Evolutionary conservation across 192 early-diverging fungal species (phyloP), one percentile per base, ranked within the genome.

Genomic region (Entomortierella lignicola): DNA sequence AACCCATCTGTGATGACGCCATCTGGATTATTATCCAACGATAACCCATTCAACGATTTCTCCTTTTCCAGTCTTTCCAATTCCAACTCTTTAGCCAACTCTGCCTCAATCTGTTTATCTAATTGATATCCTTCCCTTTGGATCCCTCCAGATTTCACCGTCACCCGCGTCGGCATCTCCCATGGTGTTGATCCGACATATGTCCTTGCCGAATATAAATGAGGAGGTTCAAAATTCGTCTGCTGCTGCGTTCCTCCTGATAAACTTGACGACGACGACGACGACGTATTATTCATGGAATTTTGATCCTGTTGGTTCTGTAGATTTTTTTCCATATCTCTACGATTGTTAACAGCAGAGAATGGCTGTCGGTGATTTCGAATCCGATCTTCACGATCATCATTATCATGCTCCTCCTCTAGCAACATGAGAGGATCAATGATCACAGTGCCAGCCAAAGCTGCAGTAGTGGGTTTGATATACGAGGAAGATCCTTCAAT

Each of bases 141-240:
- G 44, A 69, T 56, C 1, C 75, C 75, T 12, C 75, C 68, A 0
- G 66, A 55, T 13, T 79, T 79, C 8, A 70, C 68, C 1, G 75
- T 79, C 50, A 79, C 53, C 26, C 75, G 44, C 1, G 75, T 79
- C 12, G 75, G 75, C 75, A 69, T 79, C 58, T 79, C 75, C 75
- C 75, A 79, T 8, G 75, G 75, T 13, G 75, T 79, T 12, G 60
- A 55, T 12, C 75, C 75, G 1, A 79, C 63, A 61, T 79, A 79
- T 8, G 67, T 79, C 42, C 75, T 64, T 13, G 75, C 75, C 20
- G 67, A 70, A 18, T 59, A 79, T 41, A 79, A n/a, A 66, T 79
- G 75, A 2, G 75, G 75, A 10, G 75, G 75, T 37, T 79, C 75
- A 50, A 79, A 79, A 60, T 79, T 62, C 6, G 37, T 39, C 17